Base-by-base conservation (phyloP, 2,329 filamentous ascomycete species). In the Colletotrichum sansevieriae region DNA sequence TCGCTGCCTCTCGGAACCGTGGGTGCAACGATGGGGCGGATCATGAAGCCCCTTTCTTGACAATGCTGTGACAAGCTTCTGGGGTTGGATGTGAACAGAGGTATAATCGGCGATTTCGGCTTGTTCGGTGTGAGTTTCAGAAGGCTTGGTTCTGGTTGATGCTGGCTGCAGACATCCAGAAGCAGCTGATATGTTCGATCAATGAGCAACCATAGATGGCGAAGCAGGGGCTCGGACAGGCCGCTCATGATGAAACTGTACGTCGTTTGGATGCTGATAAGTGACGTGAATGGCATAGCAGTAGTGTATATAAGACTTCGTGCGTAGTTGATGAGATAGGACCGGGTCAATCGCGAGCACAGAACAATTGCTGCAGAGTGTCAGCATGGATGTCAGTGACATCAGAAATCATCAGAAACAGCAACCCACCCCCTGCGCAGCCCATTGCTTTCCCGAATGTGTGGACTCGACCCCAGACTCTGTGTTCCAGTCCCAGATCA, bases 291-390 rank as follows among this genome's bases (percentile, higher is more conserved):
- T 0, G 88, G 85, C 79, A 92, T 84, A 35, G 90, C 90, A 0
- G 91, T 93, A 0, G 91, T 93, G 76, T 93, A 94, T 63, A 94
- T 93, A 47, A 94, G 79, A 2, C 87, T 89, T n/a, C 91, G 87
- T 0, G 91, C 91, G 74, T 94, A 94, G 74, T 94, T 94, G 77
- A 93, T 86, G 59, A 94, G 82, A 71, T 93, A 93, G 1, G 87
- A 79, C 25, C 90, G 82, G 0, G 88, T 86, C 1, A 85, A 78
- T 0, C 84, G 76, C 1, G 88, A 88, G 74, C 90, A 92, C 0
- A 94, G 81, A 1, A 93, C 80, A 20, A 90, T 90, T 22, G 77
- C 76, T 76, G 49, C 39, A 59, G 56, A 56, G 49, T 37, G 70
- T 75, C 39, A 72, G 65, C 49, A n/a, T 63, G 35, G 51, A 1